Evolutionary conservation across 306 rosid genomes (phyloP).

Genomic region (Hylodesmum podocarpum): DNA sequence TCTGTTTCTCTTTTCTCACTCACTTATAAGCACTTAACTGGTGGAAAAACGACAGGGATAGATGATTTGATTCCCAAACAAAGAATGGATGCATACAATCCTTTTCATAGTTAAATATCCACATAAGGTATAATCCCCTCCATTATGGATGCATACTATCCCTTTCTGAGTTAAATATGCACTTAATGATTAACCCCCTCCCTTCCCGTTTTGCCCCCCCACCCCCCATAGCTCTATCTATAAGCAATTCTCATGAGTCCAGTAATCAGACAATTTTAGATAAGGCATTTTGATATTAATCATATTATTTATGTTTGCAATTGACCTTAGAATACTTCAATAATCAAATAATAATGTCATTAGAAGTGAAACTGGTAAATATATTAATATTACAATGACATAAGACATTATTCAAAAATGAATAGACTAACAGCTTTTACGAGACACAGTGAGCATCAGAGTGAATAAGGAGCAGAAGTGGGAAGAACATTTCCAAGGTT

Average conservation of each 20-base stretch:
- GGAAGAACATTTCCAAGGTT: conserved; percentile 10
- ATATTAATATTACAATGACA: conserved; percentile 4
- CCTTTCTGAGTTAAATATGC: neutral
- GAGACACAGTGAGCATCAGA: conserved; percentile 12
- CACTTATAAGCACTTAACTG: neutral
- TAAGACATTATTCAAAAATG: conserved; percentile 12
- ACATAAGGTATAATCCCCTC: neutral
- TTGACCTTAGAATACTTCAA: conserved; percentile 8
- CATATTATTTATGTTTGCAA: neutral
- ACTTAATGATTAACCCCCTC: neutral
- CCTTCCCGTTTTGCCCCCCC: conserved; percentile 6
- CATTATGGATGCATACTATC: conserved; percentile 12
- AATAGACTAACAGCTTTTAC: conserved; percentile 3
- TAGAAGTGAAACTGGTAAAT: neutral
- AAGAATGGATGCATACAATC: conserved; percentile 8
- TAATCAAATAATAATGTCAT: conserved; percentile 9
- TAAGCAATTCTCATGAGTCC: neutral
- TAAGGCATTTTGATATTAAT: conserved; percentile 3
- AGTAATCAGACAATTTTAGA: conserved; percentile 13
- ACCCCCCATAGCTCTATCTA: conserved; percentile 6
- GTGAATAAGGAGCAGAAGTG: neutral
- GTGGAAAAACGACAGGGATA: neutral
- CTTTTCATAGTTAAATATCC: neutral
- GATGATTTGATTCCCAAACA: conserved; percentile 17
- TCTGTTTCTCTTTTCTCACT: neutral